These are phyloP conservation scores for Porpolomopsis calyptriformis DNA, from an alignment of 768 basidiomycete species.

Conservation along the genomic window DNA sequence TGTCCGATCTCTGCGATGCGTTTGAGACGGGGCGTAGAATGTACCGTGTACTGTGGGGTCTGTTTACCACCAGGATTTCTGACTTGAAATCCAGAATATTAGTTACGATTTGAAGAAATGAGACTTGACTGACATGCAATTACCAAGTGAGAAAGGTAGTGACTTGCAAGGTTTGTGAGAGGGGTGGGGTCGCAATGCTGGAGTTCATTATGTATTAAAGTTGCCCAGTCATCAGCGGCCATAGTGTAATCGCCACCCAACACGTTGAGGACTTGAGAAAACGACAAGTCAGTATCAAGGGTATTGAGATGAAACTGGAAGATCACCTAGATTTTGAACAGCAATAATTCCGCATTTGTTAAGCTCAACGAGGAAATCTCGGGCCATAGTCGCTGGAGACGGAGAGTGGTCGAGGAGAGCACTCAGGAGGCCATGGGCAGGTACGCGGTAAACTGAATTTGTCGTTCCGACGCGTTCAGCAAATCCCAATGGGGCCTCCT, in stretches of 20 bases:
- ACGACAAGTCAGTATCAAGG: too few species aligned
- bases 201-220: neutral
- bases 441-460: neutral
- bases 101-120: neutral
- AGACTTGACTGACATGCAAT: conserved; percentile 1
- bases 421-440: neutral
- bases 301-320: too few species aligned
- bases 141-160: conserved; percentile 2
- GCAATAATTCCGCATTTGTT: neutral
- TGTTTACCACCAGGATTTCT: conserved; percentile 2
- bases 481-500: neutral
- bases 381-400: neutral
- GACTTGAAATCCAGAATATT: neutral
- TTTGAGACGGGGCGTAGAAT: neutral
- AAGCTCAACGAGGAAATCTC: conserved; percentile 2
- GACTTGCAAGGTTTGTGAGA: neutral
- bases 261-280: too few species aligned
- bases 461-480: neutral
- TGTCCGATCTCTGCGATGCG: conserved; percentile 1
- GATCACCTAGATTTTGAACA: neutral
- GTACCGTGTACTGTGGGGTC: conserved; percentile 4
- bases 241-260: neutral
- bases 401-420: neutral
- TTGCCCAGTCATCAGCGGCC: neutral
- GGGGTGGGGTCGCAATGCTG: neutral